phyloP scores from a whole-genome alignment of 768 basidiomycete species.

The Tylopilus balloui region DNA sequence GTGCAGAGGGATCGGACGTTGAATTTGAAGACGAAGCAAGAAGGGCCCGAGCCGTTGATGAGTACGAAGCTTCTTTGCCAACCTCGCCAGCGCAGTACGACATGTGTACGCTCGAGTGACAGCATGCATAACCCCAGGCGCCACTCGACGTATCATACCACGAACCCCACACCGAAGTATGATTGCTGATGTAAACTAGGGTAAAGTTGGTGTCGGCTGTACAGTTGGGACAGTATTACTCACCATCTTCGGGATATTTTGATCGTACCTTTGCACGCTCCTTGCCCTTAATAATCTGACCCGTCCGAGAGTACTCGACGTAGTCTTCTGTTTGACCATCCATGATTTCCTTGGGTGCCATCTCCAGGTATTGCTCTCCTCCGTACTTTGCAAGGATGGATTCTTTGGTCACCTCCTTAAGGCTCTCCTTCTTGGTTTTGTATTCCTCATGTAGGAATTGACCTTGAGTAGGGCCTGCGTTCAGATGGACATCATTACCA shows the following conservation, averaged over 20 bases:
- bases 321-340: slow-evolving; percentile 97
- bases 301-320: slow-evolving; percentile 92
- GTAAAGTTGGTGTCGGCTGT: neutral
- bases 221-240: slow-evolving; percentile 20
- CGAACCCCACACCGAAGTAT: slow-evolving; percentile 96
- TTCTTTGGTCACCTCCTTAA: slow-evolving; percentile 83
- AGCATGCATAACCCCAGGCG: slow-evolving; percentile 93
- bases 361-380: slow-evolving; percentile 87
- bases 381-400: slow-evolving; percentile 92
- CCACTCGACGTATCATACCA: slow-evolving; percentile 73
- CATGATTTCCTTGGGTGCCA: slow-evolving; percentile 86
- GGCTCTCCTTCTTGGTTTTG: slow-evolving; percentile 85
- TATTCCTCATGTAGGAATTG: slow-evolving; percentile 89
- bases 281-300: slow-evolving; percentile 85
- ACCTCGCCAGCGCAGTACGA: slow-evolving; percentile 91
- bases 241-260: slow-evolving; percentile 97
- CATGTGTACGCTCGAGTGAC: slow-evolving; percentile 78
- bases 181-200: slow-evolving; percentile 86
- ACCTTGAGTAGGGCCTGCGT: slow-evolving; percentile 95
- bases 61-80: slow-evolving; percentile 71
- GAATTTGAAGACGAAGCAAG: slow-evolving; percentile 41
- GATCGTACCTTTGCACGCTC: slow-evolving; percentile 84
- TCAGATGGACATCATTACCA: slow-evolving; percentile 93
- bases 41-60: slow-evolving; percentile 70
- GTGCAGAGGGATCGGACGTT: slow-evolving; percentile 27